Conservation (phyloP, 495 filamentous ascomycete genomes). For the Trichoderma gamsii region DNA sequence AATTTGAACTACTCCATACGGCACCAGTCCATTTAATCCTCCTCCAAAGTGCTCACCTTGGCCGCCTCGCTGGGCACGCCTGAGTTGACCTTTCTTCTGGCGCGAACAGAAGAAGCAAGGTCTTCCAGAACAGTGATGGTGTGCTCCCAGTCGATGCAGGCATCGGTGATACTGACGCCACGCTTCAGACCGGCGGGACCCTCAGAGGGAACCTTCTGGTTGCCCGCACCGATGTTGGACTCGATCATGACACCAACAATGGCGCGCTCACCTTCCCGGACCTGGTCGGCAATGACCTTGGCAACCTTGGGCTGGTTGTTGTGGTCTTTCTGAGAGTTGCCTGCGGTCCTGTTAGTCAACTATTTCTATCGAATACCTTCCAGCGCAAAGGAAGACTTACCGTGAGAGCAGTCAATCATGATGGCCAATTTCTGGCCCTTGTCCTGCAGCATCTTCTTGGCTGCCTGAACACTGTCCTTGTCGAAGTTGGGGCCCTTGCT, state of each 20-base stretch:
- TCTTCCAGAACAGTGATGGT: constrained; percentile 82
- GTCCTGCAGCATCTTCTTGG: constrained; percentile 72
- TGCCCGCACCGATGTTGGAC: constrained; percentile 92
- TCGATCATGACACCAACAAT: constrained; percentile 99
- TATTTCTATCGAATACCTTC: neutral
- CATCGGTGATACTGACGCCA: constrained; percentile 95
- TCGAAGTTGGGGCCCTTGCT: constrained; percentile 94
- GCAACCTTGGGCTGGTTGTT: constrained; percentile 92
- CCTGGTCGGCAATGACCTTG: constrained; percentile 71
- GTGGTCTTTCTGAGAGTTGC: constrained; percentile 70
- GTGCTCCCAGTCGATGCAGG: constrained; percentile 90
- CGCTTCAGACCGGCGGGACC: constrained; percentile 74
- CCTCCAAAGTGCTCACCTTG: constrained; percentile 35
- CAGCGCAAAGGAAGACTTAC: constrained; percentile 33
- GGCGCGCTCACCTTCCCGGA: constrained; percentile 76
- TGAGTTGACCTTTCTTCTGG: constrained; percentile 48
- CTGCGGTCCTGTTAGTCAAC: constrained; percentile 32
- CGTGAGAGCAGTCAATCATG: constrained; percentile 98
- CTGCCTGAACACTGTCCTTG: constrained; percentile 67
- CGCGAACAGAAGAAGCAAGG: constrained; percentile 77
- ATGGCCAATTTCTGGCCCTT: constrained; percentile 84
- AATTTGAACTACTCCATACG: neutral
- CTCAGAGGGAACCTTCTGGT: constrained; percentile 86
- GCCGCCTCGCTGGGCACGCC: neutral
- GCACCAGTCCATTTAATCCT: constrained; percentile 28